Evolutionary conservation across 2,329 filamentous ascomycete genomes (phyloP).

Genomic region (Alternaria gaisen): DNA sequence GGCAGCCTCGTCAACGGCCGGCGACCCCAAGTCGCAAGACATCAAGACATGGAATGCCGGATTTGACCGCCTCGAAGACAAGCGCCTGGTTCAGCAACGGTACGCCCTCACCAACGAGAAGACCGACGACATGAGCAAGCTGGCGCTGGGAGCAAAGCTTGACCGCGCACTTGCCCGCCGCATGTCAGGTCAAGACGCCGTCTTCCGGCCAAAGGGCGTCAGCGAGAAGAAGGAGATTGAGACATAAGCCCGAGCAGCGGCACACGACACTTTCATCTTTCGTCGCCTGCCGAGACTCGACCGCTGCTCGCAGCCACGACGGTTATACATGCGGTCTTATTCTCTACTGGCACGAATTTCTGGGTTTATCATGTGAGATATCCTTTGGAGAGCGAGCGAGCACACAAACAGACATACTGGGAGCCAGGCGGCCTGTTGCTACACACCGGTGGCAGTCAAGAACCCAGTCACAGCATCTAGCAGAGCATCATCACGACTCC

Average conservation of each 20-base stretch:
- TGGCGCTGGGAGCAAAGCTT: constrained; percentile 88
- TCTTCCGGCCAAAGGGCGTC: constrained; percentile 69
- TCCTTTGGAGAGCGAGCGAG: constrained; percentile 7
- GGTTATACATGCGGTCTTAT: constrained; percentile 5
- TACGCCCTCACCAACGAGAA: constrained; percentile 82
- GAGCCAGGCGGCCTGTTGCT: not conserved
- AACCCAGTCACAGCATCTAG: not conserved
- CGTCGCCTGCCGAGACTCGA: constrained; percentile 1
- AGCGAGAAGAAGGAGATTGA: constrained; percentile 47
- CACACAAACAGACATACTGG: not conserved
- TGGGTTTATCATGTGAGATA: constrained; percentile 17
- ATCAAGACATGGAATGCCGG: constrained; percentile 81
- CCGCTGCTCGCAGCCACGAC: constrained; percentile 16
- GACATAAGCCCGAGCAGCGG: constrained; percentile 26
- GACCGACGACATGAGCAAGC: constrained; percentile 81
- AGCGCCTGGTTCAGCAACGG: constrained; percentile 81
- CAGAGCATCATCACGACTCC: not conserved
- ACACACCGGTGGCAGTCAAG: not conserved
- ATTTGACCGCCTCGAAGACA: constrained; percentile 89
- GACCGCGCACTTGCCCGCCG: constrained; percentile 85
- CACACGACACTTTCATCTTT: constrained; percentile 1
- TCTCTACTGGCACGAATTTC: constrained; percentile 12
- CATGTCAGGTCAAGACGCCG: constrained; percentile 89
- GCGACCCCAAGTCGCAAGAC: constrained; percentile 64
- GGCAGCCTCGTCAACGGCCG: constrained; percentile 43